Base-by-base conservation (phyloP, 2,329 filamentous ascomycete species). In the Fusarium dimerum region DNA sequence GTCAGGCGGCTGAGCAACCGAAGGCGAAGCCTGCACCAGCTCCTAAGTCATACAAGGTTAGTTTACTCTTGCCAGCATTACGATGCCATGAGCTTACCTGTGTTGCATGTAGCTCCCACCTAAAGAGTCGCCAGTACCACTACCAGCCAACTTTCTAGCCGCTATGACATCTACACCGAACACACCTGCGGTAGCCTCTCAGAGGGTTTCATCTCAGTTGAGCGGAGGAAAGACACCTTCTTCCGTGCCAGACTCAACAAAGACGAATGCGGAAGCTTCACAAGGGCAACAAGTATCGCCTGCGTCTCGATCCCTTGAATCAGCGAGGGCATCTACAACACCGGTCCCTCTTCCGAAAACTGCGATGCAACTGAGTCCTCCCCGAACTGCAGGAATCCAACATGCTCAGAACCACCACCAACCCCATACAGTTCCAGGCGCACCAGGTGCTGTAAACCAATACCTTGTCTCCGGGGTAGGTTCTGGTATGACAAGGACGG, bases 81-180 rank as follows among this genome's bases (percentile, higher is more conserved):
- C 61, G 48, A 40, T 60, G 50, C 59, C 49, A 48, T 52, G 61
- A 62, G 46, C 63, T 62, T 57, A 65, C 64, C 63, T 68, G 71
- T 58, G 62, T 57, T 57, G 57, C 50, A 60, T 60, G 41, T 58
- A 68, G 68, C 60, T 68, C 55, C 73, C 73, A 18, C 59, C 68
- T 13, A 77, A 76, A 58, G 66, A 77, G 50, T 76, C 75, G 1
- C 75, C 75, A 3, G 75, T 78, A 6, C 75, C 75, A 11, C 57
- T 78, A 10, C 75, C 75, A 2, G 71, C 74, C 6, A 74, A 75
- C 48, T 75, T 74, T 47, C 57, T 75, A 44, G 73, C 73, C n/a
- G 71, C 73, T 9, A 74, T 75, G 63, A 67, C 62, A 45, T 69
- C 71, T 10, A 50, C 66, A 9, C 52, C 68, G 2, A 55, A 52